These are phyloP conservation scores for Furcasterigmium sp. DNA, from an alignment of 2,329 filamentous ascomycete genomes.

Conservation along the genomic window DNA sequence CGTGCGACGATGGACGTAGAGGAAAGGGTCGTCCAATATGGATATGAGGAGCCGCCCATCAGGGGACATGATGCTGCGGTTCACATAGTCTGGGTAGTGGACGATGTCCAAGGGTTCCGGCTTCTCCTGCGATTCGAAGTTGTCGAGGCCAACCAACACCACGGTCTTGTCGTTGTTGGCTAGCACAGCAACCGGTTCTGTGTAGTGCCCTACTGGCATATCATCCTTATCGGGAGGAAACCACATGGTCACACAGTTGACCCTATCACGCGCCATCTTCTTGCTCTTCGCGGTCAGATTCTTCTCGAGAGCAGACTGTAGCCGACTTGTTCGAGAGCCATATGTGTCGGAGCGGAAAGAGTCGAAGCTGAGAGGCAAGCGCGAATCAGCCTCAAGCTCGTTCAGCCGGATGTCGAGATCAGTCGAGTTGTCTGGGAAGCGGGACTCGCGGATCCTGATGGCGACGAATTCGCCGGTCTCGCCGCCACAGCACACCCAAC, in stretches of 20 bases:
- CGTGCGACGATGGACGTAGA: conserved; percentile 71
- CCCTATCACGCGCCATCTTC: conserved; percentile 53
- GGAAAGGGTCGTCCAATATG: conserved; percentile 80
- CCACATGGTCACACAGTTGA: conserved; percentile 64
- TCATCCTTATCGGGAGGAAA: conserved; percentile 37
- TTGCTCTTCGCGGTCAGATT: conserved; percentile 43
- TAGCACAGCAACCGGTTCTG: conserved; percentile 60
- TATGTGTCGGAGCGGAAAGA: conserved; percentile 20
- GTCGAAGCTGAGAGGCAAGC: conserved; percentile 23
- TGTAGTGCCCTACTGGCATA: conserved; percentile 33
- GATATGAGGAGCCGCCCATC: conserved; percentile 76
- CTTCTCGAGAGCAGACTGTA: conserved; percentile 27
- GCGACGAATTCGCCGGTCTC: conserved; percentile 83
- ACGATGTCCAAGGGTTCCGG: conserved; percentile 63
- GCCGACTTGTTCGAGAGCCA: background rate
- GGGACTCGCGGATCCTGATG: conserved; percentile 52
- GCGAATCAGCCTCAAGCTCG: conserved; percentile 28
- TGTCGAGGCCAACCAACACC: conserved; percentile 71
- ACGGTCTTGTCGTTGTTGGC: conserved; percentile 92
- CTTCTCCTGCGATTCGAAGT: conserved; percentile 39
- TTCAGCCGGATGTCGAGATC: conserved; percentile 16
- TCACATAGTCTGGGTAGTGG: conserved; percentile 78
- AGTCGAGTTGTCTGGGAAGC: conserved; percentile 10
- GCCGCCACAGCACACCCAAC: conserved; percentile 88
- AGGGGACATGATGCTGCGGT: conserved; percentile 89